Evolutionary conservation across 306 rosid species (phyloP).

Genomic region (Vigna unguiculata): DNA sequence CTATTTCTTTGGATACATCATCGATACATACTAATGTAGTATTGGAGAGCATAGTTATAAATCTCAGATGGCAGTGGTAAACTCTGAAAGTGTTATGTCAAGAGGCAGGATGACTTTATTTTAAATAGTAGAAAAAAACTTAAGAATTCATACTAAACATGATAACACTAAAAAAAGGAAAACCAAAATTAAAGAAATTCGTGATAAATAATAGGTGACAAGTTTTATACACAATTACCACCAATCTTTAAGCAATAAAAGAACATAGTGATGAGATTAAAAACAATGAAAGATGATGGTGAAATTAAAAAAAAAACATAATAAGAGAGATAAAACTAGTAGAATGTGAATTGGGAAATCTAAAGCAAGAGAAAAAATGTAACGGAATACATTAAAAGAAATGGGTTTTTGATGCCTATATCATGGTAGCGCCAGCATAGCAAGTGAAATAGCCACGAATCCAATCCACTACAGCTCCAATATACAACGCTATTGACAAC

Average conservation of each 20-base stretch:
- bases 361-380: background rate
- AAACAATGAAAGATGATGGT: background rate
- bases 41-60: background rate
- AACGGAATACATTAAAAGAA: background rate
- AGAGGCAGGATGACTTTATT: background rate
- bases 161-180: background rate
- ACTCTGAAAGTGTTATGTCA: background rate
- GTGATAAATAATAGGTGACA: background rate
- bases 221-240: background rate
- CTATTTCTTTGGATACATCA: background rate
- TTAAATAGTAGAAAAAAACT: background rate
- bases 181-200: background rate
- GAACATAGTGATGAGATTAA: background rate
- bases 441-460: background rate
- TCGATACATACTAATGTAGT: background rate
- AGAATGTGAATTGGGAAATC: background rate
- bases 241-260: background rate
- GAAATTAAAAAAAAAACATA: background rate
- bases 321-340: background rate
- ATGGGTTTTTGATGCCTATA: background rate
- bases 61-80: background rate
- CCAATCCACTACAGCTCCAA: background rate
- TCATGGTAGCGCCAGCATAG: no score
- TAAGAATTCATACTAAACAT: background rate
- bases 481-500: background rate